Conservation (phyloP, 345 rosid genomes). For the Limnanthes douglasii region DNA sequence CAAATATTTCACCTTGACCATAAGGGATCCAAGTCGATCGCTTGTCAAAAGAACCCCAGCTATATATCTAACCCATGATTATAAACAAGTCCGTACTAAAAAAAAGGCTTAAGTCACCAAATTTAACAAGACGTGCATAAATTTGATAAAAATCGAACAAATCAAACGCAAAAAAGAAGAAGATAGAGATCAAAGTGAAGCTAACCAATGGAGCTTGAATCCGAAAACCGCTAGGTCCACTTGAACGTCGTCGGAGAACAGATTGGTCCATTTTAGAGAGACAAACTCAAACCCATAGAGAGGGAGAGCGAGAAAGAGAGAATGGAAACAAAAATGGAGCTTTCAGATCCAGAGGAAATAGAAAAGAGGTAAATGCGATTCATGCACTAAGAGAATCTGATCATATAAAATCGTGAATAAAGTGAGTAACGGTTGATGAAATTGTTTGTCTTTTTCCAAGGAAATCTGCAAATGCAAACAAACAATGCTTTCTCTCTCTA, state of each 20-base stretch:
- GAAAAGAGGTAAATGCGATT: no score
- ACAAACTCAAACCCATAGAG: constrained; percentile 14
- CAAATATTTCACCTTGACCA: constrained; percentile 4
- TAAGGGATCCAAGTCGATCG: not conserved
- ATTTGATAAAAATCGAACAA: not conserved
- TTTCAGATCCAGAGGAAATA: constrained; percentile 9
- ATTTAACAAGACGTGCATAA: constrained; percentile 2
- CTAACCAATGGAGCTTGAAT: constrained; percentile 78
- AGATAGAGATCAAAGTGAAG: constrained; percentile 2
- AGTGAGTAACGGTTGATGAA: no score
- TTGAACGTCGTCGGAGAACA: constrained; percentile 32
- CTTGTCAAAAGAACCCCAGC: constrained; percentile 1
- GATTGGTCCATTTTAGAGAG: constrained; percentile 42
- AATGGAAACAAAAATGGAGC: constrained; percentile 6
- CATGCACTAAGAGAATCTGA: not conserved
- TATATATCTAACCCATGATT: no score
- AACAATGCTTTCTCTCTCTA: no score
- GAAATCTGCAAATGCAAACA: constrained; percentile 3
- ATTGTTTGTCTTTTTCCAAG: constrained; percentile 1
- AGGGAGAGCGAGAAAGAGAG: constrained; percentile 1
- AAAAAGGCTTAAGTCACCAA: not conserved
- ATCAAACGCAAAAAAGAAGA: not conserved
- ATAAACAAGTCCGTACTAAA: no score
- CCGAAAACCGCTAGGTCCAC: constrained; percentile 38
- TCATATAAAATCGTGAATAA: not conserved